These are phyloP conservation scores for Lipomyces anomalus DNA, from an alignment of 805 yeast species.

Conservation along the genomic window DNA sequence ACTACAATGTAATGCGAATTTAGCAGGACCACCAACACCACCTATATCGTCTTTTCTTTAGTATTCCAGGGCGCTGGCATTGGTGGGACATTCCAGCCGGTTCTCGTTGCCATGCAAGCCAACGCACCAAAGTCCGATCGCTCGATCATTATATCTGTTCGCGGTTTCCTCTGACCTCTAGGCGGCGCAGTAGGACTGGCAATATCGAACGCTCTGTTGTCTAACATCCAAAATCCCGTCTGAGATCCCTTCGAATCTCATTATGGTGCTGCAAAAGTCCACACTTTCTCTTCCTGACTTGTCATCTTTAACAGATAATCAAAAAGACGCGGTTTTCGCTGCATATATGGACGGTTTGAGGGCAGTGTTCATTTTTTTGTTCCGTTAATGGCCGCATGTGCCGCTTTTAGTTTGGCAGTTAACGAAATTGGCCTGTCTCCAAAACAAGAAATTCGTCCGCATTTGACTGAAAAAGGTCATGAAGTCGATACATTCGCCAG, in stretches of 20 bases:
- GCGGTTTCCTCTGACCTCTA: constrained; percentile 52
- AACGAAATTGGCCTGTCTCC: constrained; percentile 18
- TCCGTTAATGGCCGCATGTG: constrained; percentile 13
- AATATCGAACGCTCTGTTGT: constrained; percentile 29
- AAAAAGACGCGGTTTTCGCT: constrained; percentile 11
- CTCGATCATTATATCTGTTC: constrained; percentile 52
- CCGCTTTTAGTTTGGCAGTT: constrained; percentile 15
- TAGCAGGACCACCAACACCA: constrained; percentile 33
- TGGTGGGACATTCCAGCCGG: constrained; percentile 51
- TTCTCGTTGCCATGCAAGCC: constrained; percentile 52
- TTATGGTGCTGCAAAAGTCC: constrained; percentile 7
- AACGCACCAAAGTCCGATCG: constrained; percentile 48
- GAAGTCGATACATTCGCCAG: no score
- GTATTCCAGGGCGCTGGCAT: constrained; percentile 41
- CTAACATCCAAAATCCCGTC: constrained; percentile 18
- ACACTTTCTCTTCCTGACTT: constrained; percentile 18
- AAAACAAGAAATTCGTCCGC: no score
- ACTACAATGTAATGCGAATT: constrained; percentile 37
- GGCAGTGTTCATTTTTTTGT: constrained; percentile 15
- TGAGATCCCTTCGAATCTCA: constrained; percentile 4
- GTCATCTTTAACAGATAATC: constrained; percentile 4
- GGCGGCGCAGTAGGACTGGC: constrained; percentile 63
- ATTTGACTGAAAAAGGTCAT: no score
- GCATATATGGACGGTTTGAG: constrained; percentile 21
- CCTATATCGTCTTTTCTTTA: constrained; percentile 36